phyloP scores from a whole-genome alignment of 2,329 filamentous ascomycete species.

The Botrytis sinoallii region DNA sequence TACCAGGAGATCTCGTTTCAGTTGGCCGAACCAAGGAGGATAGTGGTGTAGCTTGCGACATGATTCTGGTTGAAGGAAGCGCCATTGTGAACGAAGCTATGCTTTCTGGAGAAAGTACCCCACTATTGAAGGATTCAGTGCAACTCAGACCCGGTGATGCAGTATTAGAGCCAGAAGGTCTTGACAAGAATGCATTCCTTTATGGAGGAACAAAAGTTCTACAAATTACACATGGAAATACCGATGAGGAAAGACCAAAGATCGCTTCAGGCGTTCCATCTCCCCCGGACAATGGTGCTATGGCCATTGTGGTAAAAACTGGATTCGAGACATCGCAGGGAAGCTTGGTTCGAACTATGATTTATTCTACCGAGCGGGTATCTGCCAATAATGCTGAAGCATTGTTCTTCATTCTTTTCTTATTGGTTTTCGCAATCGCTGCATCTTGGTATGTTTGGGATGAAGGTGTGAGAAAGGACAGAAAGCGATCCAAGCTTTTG shows the following conservation, averaged over 20 bases:
- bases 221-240: constrained; percentile 84
- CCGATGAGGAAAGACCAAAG: constrained; percentile 69
- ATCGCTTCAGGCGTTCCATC: constrained; percentile 72
- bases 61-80: constrained; percentile 90
- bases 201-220: constrained; percentile 97
- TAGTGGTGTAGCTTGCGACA: constrained; percentile 93
- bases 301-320: constrained; percentile 94
- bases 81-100: constrained; percentile 99
- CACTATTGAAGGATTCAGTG: constrained; percentile 91
- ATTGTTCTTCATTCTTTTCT: constrained; percentile 94
- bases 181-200: constrained; percentile 96
- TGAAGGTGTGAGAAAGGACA: constrained; percentile 89
- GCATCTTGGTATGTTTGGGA: constrained; percentile 99
- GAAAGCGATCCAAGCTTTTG: constrained; percentile 95
- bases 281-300: constrained; percentile 89
- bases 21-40: constrained; percentile 95
- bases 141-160: constrained; percentile 84
- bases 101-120: constrained; percentile 97
- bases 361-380: constrained; percentile 97
- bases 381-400: constrained; percentile 98
- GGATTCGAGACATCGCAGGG: constrained; percentile 98
- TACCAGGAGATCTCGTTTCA: constrained; percentile 91
- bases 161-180: constrained; percentile 76
- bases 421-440: constrained; percentile 92
- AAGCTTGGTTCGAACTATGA: constrained; percentile 97